Conservation (phyloP, 2,329 filamentous ascomycete species). For the Pseudogymnoascus sp. region DNA sequence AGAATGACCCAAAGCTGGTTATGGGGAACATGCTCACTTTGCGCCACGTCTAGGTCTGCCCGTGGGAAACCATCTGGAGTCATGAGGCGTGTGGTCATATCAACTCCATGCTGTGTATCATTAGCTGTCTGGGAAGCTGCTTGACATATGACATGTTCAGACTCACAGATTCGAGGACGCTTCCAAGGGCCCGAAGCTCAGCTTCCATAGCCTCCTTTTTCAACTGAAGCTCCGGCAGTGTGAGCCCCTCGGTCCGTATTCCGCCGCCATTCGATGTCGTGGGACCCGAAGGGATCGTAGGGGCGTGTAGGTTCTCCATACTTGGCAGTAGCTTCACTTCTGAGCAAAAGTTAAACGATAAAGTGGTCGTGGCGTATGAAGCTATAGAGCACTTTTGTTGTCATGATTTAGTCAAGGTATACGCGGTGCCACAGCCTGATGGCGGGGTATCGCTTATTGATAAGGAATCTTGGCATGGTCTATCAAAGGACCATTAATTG, state of each 20-base stretch:
- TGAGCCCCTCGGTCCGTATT: slow-evolving; percentile 52
- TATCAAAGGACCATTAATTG: background rate
- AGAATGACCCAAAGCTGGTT: background rate
- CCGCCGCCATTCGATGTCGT: slow-evolving; percentile 57
- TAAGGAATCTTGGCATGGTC: background rate
- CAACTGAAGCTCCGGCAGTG: slow-evolving; percentile 71
- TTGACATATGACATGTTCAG: background rate
- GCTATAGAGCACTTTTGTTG: background rate
- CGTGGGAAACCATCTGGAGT: slow-evolving; percentile 89
- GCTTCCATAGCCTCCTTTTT: slow-evolving; percentile 81
- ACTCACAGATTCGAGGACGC: slow-evolving; percentile 80
- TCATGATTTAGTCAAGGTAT: background rate
- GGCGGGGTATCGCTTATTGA: slow-evolving; percentile 4
- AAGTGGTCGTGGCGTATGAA: background rate
- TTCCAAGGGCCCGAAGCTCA: slow-evolving; percentile 76
- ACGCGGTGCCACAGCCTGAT: slow-evolving; percentile 4
- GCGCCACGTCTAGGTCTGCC: slow-evolving; percentile 88
- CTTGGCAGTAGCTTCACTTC: slow-evolving; percentile 4
- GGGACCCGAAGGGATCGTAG: slow-evolving; percentile 72
- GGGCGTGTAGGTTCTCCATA: slow-evolving; percentile 63
- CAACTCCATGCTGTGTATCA: slow-evolving; percentile 68
- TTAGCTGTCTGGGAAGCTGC: slow-evolving; percentile 13
- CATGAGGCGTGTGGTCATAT: slow-evolving; percentile 82
- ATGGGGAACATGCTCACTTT: slow-evolving; percentile 54
- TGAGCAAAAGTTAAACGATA: background rate